Conservation (phyloP, 2,329 filamentous ascomycete species). For the Massarina eburnea region DNA sequence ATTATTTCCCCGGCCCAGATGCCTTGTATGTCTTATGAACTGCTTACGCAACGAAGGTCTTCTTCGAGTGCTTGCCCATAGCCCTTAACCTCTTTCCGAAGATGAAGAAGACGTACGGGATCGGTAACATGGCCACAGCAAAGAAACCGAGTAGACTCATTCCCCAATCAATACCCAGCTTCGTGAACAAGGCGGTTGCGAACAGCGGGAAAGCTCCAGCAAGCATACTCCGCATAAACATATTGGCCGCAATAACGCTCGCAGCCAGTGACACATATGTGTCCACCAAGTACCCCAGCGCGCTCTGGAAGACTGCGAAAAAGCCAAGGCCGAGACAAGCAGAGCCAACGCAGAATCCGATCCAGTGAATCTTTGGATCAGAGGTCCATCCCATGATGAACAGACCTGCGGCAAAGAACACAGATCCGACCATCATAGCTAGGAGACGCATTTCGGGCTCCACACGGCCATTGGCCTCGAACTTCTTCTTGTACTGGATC, state of each 20-base stretch:
- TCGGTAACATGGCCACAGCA: constrained; percentile 18
- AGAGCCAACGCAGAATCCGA: constrained; percentile 55
- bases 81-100: constrained; percentile 39
- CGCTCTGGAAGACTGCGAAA: constrained; percentile 76
- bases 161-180: constrained; percentile 21
- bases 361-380: constrained; percentile 50
- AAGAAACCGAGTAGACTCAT: constrained; percentile 22
- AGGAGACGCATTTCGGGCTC: constrained; percentile 61
- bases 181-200: constrained; percentile 12
- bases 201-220: constrained; percentile 52
- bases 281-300: constrained; percentile 77
- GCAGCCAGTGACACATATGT: constrained; percentile 46
- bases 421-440: constrained; percentile 63
- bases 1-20: no score
- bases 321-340: constrained; percentile 69
- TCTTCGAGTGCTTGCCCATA: constrained; percentile 62
- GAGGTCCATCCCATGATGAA: constrained; percentile 64
- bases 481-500: constrained; percentile 59
- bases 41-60: constrained; percentile 10
- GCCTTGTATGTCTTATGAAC: no score
- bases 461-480: constrained; percentile 47
- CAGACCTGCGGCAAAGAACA: constrained; percentile 58
- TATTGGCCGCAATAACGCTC: constrained; percentile 48
- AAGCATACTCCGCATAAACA: constrained; percentile 48
- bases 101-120: constrained; percentile 17